Evolutionary conservation across 2,329 filamentous ascomycete genomes (phyloP), one percentile per base, ranked within the genome.

Genomic region (Diaporthe ampelina): DNA sequence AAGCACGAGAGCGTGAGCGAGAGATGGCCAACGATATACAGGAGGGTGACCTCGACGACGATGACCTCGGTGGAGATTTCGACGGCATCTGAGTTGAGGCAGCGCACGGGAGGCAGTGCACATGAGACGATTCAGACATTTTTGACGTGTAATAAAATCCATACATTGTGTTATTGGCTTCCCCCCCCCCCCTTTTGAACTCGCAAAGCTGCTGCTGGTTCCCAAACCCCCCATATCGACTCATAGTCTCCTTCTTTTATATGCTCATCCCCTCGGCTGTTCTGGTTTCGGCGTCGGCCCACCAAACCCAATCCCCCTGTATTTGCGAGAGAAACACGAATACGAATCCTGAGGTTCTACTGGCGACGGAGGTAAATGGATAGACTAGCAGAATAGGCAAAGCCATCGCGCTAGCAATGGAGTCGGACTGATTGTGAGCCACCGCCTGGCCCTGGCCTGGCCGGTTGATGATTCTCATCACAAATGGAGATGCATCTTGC

Each of bases 21-120:
- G 97, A 99, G 85, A 91, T 99, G 88, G 97, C 95, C 77, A 98
- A 98, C 89, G 97, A 99, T 88, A 98, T 99, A 81, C 95, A 98
- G 85, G 97, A 98, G 78, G 97, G 96, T 26, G 97, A 99, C 81
- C 90, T 98, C 84, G 97, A 98, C 80, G 97, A 98, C 80, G 97
- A 98, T 81, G 97, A 98, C 86, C 93, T 97, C 63, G 95, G 94
- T 71, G 96, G 95, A 74, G 96, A 98, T 81, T 98, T 98, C 84
- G 97, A 98, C 80, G 96, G 95, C 80, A 95, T 98, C 89, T 98
- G 93, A 90, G 43, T 35, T 13, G 45, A 8, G 57, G 45, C n/a
- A 35, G 17, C 13, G 35, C 32, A 13, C 21, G 35, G 70, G 45
- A 63, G 48, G 56, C 29, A 52, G 57, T 56, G 57, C 57, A 65